Percentiles rank a stretch among this genome's conserved stretches.
phyloP scores from a whole-genome alignment of 441 rosid species.

The Macaranga tanarius region DNA sequence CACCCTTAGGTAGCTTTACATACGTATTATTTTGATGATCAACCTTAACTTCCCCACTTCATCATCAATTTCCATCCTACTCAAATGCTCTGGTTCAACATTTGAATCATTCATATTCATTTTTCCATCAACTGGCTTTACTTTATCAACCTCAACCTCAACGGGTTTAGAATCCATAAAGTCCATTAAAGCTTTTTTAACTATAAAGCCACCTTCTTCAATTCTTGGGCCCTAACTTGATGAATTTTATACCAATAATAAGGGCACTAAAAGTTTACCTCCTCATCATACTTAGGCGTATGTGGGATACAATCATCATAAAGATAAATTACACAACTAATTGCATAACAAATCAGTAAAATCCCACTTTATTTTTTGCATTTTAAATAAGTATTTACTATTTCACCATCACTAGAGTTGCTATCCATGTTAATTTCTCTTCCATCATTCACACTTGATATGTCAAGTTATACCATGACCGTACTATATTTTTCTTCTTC shows the following conservation, averaged over 20 bases:
- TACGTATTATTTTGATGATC: not conserved
- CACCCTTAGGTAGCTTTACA: not conserved
- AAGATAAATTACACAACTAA: constrained; percentile 12
- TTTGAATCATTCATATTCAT: not conserved
- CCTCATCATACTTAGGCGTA: not conserved
- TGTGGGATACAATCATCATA: constrained; percentile 1
- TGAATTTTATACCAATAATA: constrained; percentile 13
- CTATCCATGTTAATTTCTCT: not conserved
- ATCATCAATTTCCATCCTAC: not conserved
- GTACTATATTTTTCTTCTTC: not conserved
- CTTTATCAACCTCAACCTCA: not conserved
- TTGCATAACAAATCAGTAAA: constrained; percentile 6
- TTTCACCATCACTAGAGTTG: not conserved
- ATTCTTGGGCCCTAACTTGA: not conserved
- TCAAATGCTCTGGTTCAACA: not conserved
- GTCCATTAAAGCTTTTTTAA: not conserved
- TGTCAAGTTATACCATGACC: not conserved
- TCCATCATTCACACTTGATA: not conserved
- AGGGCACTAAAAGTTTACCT: constrained; percentile 17
- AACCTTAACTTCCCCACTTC: not conserved
- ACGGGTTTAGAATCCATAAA: not conserved
- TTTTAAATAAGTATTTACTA: not conserved
- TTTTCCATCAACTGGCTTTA: not conserved
- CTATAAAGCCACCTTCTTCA: constrained; percentile 1
- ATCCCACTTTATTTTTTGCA: not conserved